phyloP scores from a whole-genome alignment of 2,329 filamentous ascomycete species.

The Paraphaeosphaeria sporulosa region DNA sequence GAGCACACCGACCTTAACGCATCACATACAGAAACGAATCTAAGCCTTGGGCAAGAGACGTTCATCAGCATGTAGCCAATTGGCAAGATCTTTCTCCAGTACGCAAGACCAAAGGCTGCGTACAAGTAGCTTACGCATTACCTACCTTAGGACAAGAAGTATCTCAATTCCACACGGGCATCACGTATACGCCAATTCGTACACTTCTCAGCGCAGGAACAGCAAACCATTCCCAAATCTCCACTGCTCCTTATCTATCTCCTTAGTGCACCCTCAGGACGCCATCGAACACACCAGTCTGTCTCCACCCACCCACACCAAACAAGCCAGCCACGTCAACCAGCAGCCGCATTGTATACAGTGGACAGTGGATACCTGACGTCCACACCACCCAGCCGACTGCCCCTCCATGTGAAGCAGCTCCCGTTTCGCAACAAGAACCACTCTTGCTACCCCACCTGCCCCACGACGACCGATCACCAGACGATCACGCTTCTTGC shows the following conservation, averaged over 20 bases:
- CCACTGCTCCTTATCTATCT: not conserved
- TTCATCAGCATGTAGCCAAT: too few species aligned
- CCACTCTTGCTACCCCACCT: not conserved
- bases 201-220: not conserved
- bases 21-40: not conserved
- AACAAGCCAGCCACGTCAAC: not conserved
- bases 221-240: not conserved
- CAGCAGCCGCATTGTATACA: not conserved
- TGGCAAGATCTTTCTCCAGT: too few species aligned
- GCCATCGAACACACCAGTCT: not conserved
- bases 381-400: not conserved
- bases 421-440: not conserved
- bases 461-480: slow-evolving; percentile 2
- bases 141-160: too few species aligned
- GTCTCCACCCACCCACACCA: not conserved
- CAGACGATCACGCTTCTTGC: slow-evolving; percentile 3
- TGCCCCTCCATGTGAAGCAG: not conserved
- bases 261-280: not conserved
- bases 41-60: too few species aligned
- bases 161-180: not conserved
- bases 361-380: not conserved
- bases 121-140: too few species aligned
- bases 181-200: not conserved
- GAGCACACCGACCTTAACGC: not conserved
- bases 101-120: too few species aligned